A percentile compares a stretch with the other conserved stretches of the same genome.
These are phyloP conservation scores for Boletus rubropictus DNA, from an alignment of 768 basidiomycete genomes.

Conservation along the genomic window DNA sequence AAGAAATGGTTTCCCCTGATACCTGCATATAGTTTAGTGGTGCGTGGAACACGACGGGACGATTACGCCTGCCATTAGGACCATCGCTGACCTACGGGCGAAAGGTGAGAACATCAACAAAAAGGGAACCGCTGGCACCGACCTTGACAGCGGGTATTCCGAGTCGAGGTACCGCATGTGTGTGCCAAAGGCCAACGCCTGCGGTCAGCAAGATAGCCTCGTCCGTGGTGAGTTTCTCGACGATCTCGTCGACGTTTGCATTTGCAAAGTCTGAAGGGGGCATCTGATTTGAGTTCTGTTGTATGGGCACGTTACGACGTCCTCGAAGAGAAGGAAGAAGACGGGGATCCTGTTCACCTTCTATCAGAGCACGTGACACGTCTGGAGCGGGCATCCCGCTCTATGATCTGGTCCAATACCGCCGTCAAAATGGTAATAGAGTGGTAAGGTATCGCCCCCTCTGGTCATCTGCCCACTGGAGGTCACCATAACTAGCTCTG, in stretches of 20 bases:
- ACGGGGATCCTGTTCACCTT: neutral
- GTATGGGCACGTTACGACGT: conserved; percentile 1
- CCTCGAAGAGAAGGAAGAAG: conserved; percentile 8
- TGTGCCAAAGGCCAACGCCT: conserved; percentile 77
- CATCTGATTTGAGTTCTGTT: conserved; percentile 40
- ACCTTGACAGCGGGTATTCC: conserved; percentile 70
- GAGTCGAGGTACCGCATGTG: conserved; percentile 56
- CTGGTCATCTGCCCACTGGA: no score
- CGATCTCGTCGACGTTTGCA: conserved; percentile 53
- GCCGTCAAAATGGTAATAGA: neutral
- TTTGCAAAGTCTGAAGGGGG: conserved; percentile 64
- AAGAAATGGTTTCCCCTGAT: conserved; percentile 71
- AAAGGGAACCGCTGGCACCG: conserved; percentile 7
- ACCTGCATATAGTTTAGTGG: conserved; percentile 26
- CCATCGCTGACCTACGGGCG: conserved; percentile 62
- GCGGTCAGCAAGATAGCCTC: conserved; percentile 70
- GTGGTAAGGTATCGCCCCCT: neutral
- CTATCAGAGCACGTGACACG: conserved; percentile 17
- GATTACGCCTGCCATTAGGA: conserved; percentile 54
- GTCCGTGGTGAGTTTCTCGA: conserved; percentile 64
- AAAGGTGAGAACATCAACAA: neutral
- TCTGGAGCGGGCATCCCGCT: neutral
- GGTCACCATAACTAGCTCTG: no score
- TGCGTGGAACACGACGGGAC: neutral
- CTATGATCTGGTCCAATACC: neutral